phyloP scores from a whole-genome alignment of 495 filamentous ascomycete species.

The Talaromyces nanjingensis region DNA sequence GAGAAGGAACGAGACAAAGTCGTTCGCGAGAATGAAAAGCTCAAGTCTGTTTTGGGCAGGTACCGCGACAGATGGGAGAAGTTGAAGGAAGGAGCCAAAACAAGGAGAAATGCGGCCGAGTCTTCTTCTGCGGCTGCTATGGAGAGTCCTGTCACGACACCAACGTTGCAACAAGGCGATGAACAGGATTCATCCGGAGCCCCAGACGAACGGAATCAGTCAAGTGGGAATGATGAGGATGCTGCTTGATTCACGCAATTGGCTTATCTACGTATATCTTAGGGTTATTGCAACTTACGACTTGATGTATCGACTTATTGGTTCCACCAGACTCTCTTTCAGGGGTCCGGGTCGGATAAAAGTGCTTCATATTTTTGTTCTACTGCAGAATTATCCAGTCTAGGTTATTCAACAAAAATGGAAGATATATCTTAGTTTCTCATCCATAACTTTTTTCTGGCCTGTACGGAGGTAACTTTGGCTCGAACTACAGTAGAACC shows the following conservation, averaged over 20 bases:
- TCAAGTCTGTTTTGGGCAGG: constrained; percentile 54
- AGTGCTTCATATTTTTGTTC: background rate
- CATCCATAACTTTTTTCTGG: too few species aligned
- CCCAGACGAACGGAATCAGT: background rate
- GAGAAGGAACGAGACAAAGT: constrained; percentile 50
- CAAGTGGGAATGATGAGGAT: constrained; percentile 6
- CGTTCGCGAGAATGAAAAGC: constrained; percentile 62
- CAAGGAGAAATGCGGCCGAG: constrained; percentile 34
- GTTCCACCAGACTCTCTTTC: background rate
- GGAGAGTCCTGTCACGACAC: background rate
- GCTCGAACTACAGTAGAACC: too few species aligned
- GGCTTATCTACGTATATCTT: background rate
- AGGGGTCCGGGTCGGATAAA: background rate
- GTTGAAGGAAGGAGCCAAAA: constrained; percentile 76
- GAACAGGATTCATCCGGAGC: background rate
- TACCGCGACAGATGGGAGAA: constrained; percentile 80
- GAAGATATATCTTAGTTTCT: background rate
- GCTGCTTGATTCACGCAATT: background rate
- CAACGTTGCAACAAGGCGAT: constrained; percentile 1
- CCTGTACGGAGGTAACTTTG: too few species aligned
- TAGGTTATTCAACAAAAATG: background rate
- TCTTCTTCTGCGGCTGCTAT: constrained; percentile 10
- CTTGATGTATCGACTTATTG: background rate
- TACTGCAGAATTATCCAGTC: background rate
- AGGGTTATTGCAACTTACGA: background rate